These are phyloP conservation scores for Aspergillus amoenus DNA, from an alignment of 2,329 filamentous ascomycete species.

Conservation along the genomic window DNA sequence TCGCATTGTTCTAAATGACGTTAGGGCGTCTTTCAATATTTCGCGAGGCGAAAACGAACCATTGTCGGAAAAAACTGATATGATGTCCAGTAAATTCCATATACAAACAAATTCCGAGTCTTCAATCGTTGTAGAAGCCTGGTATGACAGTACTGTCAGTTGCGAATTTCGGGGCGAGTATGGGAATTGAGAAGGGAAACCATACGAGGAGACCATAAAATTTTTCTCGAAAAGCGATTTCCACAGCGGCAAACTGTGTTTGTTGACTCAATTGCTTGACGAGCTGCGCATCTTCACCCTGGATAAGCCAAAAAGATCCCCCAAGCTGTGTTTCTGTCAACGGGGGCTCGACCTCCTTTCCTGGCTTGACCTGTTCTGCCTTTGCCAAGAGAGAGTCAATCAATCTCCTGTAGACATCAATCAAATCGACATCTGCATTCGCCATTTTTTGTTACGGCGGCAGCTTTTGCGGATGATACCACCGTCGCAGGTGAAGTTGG, in stretches of 20 bases:
- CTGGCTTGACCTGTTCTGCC: slow-evolving; percentile 60
- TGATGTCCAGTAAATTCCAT: slow-evolving; percentile 91
- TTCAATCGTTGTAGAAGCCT: slow-evolving; percentile 75
- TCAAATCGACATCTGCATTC: slow-evolving; percentile 33
- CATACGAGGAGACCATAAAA: slow-evolving; percentile 79
- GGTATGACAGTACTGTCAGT: slow-evolving; percentile 15
- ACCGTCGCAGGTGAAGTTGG: slow-evolving; percentile 5
- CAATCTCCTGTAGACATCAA: slow-evolving; percentile 50
- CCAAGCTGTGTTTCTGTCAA: slow-evolving; percentile 65
- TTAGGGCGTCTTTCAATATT: slow-evolving; percentile 19
- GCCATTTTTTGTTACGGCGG: slow-evolving; percentile 27
- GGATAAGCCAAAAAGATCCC: slow-evolving; percentile 41
- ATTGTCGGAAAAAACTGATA: slow-evolving; percentile 83
- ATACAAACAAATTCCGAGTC: slow-evolving; percentile 76
- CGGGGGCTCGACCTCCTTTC: slow-evolving; percentile 67
- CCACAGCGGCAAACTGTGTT: slow-evolving; percentile 65
- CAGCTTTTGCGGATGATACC: background rate
- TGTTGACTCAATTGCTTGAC: slow-evolving; percentile 52
- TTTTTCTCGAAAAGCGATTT: slow-evolving; percentile 76
- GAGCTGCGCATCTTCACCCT: slow-evolving; percentile 20
- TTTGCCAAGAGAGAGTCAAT: slow-evolving; percentile 59
- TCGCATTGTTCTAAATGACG: slow-evolving; percentile 58
- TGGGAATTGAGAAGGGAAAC: no score
- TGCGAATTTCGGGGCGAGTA: background rate
- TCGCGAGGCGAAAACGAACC: slow-evolving; percentile 53